These are phyloP conservation scores for Mycena vulgaris DNA, from an alignment of 768 basidiomycete genomes.

Conservation along the genomic window DNA sequence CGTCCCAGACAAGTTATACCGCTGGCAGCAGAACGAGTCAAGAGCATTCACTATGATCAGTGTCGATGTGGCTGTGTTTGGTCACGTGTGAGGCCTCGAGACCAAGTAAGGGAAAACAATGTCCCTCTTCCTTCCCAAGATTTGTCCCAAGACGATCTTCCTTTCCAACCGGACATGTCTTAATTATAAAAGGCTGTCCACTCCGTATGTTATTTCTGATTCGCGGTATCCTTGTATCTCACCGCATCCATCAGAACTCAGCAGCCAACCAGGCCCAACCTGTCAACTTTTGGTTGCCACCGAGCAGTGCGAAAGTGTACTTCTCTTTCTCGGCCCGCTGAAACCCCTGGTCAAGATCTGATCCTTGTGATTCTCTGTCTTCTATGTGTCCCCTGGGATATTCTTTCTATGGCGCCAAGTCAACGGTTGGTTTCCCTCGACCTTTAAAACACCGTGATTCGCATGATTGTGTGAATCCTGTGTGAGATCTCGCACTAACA, in stretches of 20 bases:
- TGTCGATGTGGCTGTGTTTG: slow-evolving; percentile 8
- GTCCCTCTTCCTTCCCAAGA: no score
- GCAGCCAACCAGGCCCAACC: neutral
- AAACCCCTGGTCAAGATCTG: neutral
- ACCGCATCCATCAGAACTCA: neutral
- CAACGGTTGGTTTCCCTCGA: neutral
- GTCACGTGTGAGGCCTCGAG: neutral
- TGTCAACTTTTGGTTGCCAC: slow-evolving; percentile 20
- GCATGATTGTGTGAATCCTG: slow-evolving; percentile 27
- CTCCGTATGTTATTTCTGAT: neutral
- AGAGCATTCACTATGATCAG: slow-evolving; percentile 33
- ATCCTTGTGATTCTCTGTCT: slow-evolving; percentile 15
- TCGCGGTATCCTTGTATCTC: slow-evolving; percentile 1
- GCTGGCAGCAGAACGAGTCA: slow-evolving; percentile 31
- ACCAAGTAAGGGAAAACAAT: no score
- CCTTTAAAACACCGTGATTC: slow-evolving; percentile 30
- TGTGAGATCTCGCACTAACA: slow-evolving; percentile 1
- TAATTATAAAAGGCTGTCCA: slow-evolving; percentile 15
- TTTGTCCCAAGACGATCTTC: no score
- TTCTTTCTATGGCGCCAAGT: neutral
- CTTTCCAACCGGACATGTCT: neutral
- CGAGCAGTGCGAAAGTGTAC: slow-evolving; percentile 1
- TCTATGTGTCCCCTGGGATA: slow-evolving; percentile 9
- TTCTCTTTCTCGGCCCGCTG: neutral
- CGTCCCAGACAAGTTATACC: slow-evolving; percentile 29